These are phyloP conservation scores for Ceratocystiopsis sp. DNA, from an alignment of 2,329 filamentous ascomycete species.

Conservation along the genomic window DNA sequence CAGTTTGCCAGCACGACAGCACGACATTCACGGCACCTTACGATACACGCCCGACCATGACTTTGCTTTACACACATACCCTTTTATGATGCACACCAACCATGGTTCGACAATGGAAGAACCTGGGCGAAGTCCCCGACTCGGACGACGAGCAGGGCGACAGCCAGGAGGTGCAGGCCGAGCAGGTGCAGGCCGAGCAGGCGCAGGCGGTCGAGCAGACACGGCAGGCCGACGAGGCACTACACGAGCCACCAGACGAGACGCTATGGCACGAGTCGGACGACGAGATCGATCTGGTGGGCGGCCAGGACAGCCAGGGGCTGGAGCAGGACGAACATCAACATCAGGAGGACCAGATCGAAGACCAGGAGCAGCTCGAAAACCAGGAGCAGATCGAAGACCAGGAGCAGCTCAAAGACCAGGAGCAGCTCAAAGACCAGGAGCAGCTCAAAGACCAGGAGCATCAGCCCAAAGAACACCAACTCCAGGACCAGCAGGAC, in stretches of 20 bases:
- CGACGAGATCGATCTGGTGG: conserved; percentile 8
- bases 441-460: too few relatives aligned
- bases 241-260: neutral
- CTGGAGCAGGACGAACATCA: neutral
- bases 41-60: too few relatives aligned
- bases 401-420: too few relatives aligned
- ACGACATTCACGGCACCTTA: neutral
- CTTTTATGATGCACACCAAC: conserved; percentile 15
- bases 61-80: neutral
- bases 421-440: too few relatives aligned
- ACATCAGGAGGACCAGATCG: too few relatives aligned
- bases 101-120: conserved; percentile 25
- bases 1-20: neutral
- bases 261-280: neutral
- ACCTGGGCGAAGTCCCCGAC: conserved; percentile 26
- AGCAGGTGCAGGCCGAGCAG: too few relatives aligned
- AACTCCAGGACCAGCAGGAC: too few relatives aligned
- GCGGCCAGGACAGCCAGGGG: neutral
- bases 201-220: too few relatives aligned
- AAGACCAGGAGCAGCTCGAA: too few relatives aligned
- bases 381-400: too few relatives aligned
- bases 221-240: neutral
- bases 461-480: too few relatives aligned
- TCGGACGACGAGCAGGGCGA: conserved; percentile 26
- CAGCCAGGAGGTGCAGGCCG: conserved; percentile 11